phyloP scores from a whole-genome alignment of 768 basidiomycete species.

The Exidia glandulosa region DNA sequence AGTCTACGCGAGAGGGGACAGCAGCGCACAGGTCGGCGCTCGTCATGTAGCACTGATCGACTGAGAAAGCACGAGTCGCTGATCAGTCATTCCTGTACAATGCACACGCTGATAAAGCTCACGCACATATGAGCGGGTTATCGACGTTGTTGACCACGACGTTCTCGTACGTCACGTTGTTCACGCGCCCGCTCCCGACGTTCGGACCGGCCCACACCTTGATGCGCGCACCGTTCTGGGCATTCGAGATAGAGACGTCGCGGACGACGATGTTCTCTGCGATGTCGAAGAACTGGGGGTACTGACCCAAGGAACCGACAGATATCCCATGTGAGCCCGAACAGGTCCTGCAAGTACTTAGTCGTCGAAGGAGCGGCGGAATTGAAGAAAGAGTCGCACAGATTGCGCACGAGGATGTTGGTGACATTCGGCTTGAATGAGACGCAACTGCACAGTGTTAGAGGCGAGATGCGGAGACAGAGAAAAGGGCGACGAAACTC shows the following conservation, averaged over 20 bases:
- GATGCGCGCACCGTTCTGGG: slow-evolving; percentile 56
- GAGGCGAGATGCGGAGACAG: background rate
- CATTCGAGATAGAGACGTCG: slow-evolving; percentile 51
- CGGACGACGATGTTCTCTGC: slow-evolving; percentile 48
- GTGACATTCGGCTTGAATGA: slow-evolving; percentile 43
- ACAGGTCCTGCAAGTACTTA: background rate
- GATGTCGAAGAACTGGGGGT: slow-evolving; percentile 40
- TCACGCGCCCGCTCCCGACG: slow-evolving; percentile 14
- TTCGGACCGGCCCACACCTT: slow-evolving; percentile 28
- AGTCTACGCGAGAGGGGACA: no score
- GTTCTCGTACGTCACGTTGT: slow-evolving; percentile 41
- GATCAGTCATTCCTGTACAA: no score
- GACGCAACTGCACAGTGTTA: slow-evolving; percentile 27
- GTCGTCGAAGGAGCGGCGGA: slow-evolving; percentile 23
- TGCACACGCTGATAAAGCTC: no score
- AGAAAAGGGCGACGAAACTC: slow-evolving; percentile 10
- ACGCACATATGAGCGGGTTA: slow-evolving; percentile 45
- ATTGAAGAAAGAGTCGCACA: slow-evolving; percentile 32
- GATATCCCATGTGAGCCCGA: slow-evolving; percentile 37
- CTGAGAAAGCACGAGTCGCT: no score
- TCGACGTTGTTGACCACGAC: slow-evolving; percentile 45
- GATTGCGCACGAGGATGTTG: slow-evolving; percentile 42
- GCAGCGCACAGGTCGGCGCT: no score
- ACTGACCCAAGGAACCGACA: slow-evolving; percentile 51
- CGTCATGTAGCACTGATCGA: no score